Evolutionary conservation across 805 yeast species (phyloP).

Genomic region (Kregervanrija delftensis): DNA sequence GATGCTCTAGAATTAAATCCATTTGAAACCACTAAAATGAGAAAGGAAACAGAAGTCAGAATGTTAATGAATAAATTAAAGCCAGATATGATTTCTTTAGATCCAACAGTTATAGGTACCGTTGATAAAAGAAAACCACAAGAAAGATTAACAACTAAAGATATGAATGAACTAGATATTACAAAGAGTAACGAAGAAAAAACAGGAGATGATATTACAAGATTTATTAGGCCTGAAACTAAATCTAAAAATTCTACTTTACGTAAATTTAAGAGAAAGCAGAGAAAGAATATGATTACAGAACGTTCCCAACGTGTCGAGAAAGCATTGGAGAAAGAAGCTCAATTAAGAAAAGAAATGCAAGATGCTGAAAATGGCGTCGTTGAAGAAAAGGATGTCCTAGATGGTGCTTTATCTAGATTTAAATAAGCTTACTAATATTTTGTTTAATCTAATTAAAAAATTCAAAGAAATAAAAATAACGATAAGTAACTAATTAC

Average conservation of each 20-base stretch:
- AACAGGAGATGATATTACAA: slow-evolving; percentile 41
- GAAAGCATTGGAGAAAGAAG: slow-evolving; percentile 66
- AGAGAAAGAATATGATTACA: slow-evolving; percentile 77
- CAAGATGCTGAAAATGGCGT: slow-evolving; percentile 37
- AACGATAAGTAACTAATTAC: neutral
- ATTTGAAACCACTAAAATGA: slow-evolving; percentile 82
- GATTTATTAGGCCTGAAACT: slow-evolving; percentile 58
- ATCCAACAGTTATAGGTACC: slow-evolving; percentile 81
- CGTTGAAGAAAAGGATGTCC: slow-evolving; percentile 45
- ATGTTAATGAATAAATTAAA: slow-evolving; percentile 77
- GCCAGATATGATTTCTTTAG: slow-evolving; percentile 88
- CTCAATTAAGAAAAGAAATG: slow-evolving; percentile 54
- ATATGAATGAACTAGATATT: slow-evolving; percentile 38
- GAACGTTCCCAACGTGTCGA: slow-evolving; percentile 77
- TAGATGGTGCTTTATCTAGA: slow-evolving; percentile 44
- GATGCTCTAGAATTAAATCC: slow-evolving; percentile 94
- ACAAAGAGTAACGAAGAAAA: slow-evolving; percentile 25
- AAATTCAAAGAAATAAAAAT: neutral
- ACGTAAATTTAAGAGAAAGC: slow-evolving; percentile 74
- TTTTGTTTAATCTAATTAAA: neutral
- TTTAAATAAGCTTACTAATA: slow-evolving; percentile 27
- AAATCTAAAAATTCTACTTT: slow-evolving; percentile 79
- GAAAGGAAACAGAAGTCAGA: slow-evolving; percentile 90
- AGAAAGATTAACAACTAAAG: slow-evolving; percentile 58
- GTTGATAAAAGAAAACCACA: slow-evolving; percentile 66